These are phyloP conservation scores for Globisporangium iwayamae DNA, from an alignment of 352 stramenopile genomes.

Conservation along the genomic window DNA sequence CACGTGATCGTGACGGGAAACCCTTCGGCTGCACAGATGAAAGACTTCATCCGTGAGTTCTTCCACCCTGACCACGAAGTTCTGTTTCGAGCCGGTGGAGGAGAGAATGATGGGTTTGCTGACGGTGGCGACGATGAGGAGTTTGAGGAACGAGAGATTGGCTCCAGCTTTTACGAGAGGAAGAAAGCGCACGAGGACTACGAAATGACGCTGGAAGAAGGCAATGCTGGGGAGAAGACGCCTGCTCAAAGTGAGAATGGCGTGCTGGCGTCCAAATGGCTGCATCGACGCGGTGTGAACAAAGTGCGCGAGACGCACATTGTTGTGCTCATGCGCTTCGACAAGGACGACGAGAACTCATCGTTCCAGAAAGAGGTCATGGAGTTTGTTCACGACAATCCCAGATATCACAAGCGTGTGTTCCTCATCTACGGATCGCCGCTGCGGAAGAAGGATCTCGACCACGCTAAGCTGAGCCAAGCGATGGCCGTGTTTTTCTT, in stretches of 20 bases:
- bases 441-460: constrained; percentile 48
- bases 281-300: constrained; percentile 36
- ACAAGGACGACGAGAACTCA: constrained; percentile 38
- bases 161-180: constrained; percentile 1
- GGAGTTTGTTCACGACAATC: constrained; percentile 67
- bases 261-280: constrained; percentile 38
- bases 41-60: constrained; percentile 88
- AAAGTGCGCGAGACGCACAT: constrained; percentile 77
- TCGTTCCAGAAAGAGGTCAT: constrained; percentile 64
- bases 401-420: constrained; percentile 72
- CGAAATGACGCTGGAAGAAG: constrained; percentile 13
- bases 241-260: neutral
- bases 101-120: constrained; percentile 8
- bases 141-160: neutral
- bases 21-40: constrained; percentile 68
- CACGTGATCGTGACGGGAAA: constrained; percentile 88
- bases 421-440: constrained; percentile 77
- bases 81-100: constrained; percentile 22
- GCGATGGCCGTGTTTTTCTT: constrained; percentile 83
- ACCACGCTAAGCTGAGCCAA: constrained; percentile 53
- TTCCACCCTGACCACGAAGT: constrained; percentile 83
- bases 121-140: constrained; percentile 18
- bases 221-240: constrained; percentile 1
- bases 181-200: neutral
- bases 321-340: constrained; percentile 75